Evolutionary conservation across 441 rosid genomes (phyloP), one percentile per base, ranked within the genome.

Genomic region (Gossypium trilobum): DNA sequence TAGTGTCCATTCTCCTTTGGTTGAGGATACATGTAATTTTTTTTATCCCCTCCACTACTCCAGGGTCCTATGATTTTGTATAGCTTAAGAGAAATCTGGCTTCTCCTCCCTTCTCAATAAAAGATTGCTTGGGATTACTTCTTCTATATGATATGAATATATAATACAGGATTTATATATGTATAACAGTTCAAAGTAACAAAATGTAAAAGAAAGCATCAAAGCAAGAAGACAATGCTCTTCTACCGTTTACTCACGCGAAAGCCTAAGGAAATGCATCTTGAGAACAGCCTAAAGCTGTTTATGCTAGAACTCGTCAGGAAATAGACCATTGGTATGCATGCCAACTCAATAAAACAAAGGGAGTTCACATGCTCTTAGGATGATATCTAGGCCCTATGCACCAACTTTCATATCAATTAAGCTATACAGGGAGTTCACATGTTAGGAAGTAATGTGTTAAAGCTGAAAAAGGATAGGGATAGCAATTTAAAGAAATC

Each of bases 91-190:
- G 84, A 79, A 69, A 55, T 27, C 25, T 60, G 48, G 69, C 16
- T 48, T 79, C 84, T 84, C 83, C 81, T 86, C 80, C 84, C 65
- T 73, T 70, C 63, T 9, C 27, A 83, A 82, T 80, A 85, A 84
- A 33, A 72, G 19, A 17, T 71, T 33, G 19, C 29, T 20, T 4
- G 68, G 42, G 42, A 31, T 44, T 58, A 16, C 20, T 61, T n/a
- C 8, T 16, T 58, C 0, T 0, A 16, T 14, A 31, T 31, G 36
- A 22, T 33, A 13, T 23, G 2, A 10, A 25, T 59, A 6, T 36
- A 14, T 19, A 39, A 55, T 3, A 1, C n/a, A 6, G 25, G 16
- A 61, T 0, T 8, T 20, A 10, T 6, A 33, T 33, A 33, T 5
- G 39, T 33, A 33, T 33, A 33, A 1, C 39, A 33, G 39, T 33